phyloP scores from a whole-genome alignment of 108 stramenopile genomes.

The Skeletonema tropicum region DNA sequence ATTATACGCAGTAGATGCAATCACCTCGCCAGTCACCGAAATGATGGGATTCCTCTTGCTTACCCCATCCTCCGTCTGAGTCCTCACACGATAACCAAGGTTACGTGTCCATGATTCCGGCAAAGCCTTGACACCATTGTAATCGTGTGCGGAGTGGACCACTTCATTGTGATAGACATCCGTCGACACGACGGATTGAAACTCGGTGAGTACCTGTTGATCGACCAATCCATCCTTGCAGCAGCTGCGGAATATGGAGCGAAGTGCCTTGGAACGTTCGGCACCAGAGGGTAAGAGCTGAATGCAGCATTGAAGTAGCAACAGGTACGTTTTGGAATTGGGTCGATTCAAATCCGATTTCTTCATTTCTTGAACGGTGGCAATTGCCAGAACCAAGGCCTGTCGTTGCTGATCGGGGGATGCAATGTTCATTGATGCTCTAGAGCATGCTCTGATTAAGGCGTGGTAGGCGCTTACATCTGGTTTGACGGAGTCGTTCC shows the following conservation, averaged over 20 bases:
- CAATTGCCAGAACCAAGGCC: conserved; percentile 47
- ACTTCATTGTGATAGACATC: conserved; percentile 69
- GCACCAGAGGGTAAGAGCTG: conserved; percentile 47
- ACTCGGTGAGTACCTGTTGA: conserved; percentile 54
- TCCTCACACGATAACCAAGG: conserved; percentile 55
- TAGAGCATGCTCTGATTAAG: conserved; percentile 63
- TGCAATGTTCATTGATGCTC: conserved; percentile 12
- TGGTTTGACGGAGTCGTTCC: conserved; percentile 45
- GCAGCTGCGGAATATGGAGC: conserved; percentile 67
- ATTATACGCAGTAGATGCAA: conserved; percentile 60
- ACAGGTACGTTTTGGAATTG: conserved; percentile 64
- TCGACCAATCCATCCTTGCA: conserved; percentile 77
- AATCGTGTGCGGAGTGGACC: conserved; percentile 46
- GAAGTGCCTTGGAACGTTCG: conserved; percentile 62
- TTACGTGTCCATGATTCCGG: conserved; percentile 81
- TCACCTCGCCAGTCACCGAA: conserved; percentile 64
- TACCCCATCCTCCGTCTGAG: conserved; percentile 26
- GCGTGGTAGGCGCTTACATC: conserved; percentile 57
- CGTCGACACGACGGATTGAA: conserved; percentile 53
- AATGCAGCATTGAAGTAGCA: conserved; percentile 64
- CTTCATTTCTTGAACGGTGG: conserved; percentile 52
- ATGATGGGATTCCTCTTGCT: conserved; percentile 61
- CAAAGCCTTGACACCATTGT: conserved; percentile 51
- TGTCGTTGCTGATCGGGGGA: conserved; percentile 23
- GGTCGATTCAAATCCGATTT: conserved; percentile 47